These are phyloP conservation scores for Bolboschoenoplectus hybrid DNA, from an alignment of 202 grass and related monocot species.

Conservation along the genomic window DNA sequence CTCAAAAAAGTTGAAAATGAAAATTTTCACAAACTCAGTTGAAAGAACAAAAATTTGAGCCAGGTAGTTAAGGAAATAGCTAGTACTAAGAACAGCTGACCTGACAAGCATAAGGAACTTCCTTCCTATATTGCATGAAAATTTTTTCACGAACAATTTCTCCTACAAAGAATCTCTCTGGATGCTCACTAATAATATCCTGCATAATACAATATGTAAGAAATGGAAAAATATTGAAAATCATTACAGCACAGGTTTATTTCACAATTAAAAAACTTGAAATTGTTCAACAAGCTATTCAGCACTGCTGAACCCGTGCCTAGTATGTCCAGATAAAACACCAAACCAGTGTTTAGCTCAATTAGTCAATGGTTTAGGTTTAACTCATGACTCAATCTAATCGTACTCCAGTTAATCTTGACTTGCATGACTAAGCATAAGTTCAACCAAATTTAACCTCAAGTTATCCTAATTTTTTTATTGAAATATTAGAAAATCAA, in stretches of 20 bases:
- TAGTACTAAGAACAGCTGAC: slow-evolving; percentile 47
- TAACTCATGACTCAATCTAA: not conserved
- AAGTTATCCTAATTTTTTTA: too few species aligned
- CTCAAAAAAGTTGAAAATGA: not conserved
- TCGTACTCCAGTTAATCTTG: not conserved
- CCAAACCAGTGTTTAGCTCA: not conserved
- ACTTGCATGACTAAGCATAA: not conserved
- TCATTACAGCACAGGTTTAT: slow-evolving; percentile 5
- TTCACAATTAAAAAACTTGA: not conserved
- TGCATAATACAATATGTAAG: slow-evolving; percentile 48
- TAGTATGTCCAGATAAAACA: not conserved
- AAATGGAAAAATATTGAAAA: not conserved
- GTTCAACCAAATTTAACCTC: not conserved
- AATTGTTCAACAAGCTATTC: not conserved
- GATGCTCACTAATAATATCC: slow-evolving; percentile 88
- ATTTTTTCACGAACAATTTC: slow-evolving; percentile 98
- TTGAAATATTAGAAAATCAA: not conserved
- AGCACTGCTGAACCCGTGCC: not conserved
- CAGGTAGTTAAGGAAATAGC: slow-evolving; percentile 1
- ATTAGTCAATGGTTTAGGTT: not conserved
- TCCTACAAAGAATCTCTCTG: slow-evolving; percentile 85
- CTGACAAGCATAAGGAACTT: slow-evolving; percentile 93
- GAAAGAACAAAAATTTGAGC: not conserved
- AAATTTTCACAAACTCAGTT: not conserved
- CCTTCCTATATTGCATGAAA: slow-evolving; percentile 82